phyloP scores from a whole-genome alignment of 1,284 basidiomycete species.

The Singerocomus rubriflavus region DNA sequence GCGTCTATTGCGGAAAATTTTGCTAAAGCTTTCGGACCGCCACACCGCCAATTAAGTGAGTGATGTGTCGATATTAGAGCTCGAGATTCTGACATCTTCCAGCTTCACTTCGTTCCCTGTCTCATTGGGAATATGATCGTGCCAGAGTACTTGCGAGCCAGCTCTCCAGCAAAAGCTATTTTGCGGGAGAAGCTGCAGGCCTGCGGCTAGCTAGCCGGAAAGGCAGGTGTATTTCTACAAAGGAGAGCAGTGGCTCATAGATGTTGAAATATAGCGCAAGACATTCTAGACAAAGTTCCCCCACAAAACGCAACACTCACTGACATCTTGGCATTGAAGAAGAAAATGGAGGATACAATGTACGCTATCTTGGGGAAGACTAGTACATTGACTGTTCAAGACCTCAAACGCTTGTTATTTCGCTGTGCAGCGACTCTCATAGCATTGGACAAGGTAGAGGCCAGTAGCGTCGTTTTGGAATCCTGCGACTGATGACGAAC shows the following conservation, averaged over 20 bases:
- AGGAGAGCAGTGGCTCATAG: neutral
- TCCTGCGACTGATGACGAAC: constrained; percentile 3
- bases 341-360: constrained; percentile 67
- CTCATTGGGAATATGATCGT: constrained; percentile 66
- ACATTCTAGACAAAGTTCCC: constrained; percentile 60
- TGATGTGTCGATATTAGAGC: neutral
- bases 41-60: constrained; percentile 77
- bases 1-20: constrained; percentile 86
- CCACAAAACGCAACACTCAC: constrained; percentile 53
- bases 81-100: constrained; percentile 1
- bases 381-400: constrained; percentile 70
- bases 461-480: neutral
- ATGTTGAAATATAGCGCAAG: constrained; percentile 38
- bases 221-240: constrained; percentile 35
- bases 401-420: constrained; percentile 84
- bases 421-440: constrained; percentile 83
- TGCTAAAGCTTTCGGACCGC: constrained; percentile 75
- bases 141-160: constrained; percentile 78
- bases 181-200: constrained; percentile 82
- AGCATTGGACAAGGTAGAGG: constrained; percentile 60
- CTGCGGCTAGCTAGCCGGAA: constrained; percentile 61
- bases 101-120: constrained; percentile 59
- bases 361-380: constrained; percentile 69
- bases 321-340: constrained; percentile 66
- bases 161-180: constrained; percentile 83